Percentiles rank a stretch among this genome's conserved stretches.
These are phyloP conservation scores for Cutaneotrichosporon sp. DNA, from an alignment of 1,284 basidiomycete species.

Conservation along the genomic window DNA sequence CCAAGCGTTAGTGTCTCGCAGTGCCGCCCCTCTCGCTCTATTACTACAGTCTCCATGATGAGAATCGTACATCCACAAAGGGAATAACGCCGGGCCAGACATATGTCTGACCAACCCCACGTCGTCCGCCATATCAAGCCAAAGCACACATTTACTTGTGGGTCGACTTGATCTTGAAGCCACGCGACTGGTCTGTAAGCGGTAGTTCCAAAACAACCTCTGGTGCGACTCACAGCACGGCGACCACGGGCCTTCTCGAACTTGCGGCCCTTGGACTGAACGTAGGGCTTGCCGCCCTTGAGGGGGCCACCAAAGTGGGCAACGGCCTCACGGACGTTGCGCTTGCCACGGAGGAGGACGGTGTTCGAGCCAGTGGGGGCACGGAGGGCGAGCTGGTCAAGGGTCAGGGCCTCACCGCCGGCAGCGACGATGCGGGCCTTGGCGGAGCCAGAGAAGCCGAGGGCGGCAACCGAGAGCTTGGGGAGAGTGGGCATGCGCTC, in stretches of 20 bases:
- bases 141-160: conserved; percentile 40
- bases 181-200: too few relatives aligned
- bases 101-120: too few relatives aligned
- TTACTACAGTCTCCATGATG: conserved; percentile 1
- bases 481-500: conserved; percentile 81
- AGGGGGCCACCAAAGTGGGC: conserved; percentile 79
- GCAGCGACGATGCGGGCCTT: conserved; percentile 92
- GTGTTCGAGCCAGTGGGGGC: conserved; percentile 95
- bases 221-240: too few relatives aligned
- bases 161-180: conserved; percentile 50
- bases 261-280: conserved; percentile 92
- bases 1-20: too few relatives aligned
- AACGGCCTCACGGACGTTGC: conserved; percentile 87
- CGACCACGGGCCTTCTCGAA: conserved; percentile 72
- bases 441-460: conserved; percentile 89
- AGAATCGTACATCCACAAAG: conserved; percentile 2
- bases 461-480: conserved; percentile 89
- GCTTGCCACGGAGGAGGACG: conserved; percentile 65
- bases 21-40: too few relatives aligned
- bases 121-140: background rate
- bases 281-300: conserved; percentile 53
- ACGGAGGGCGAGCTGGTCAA: conserved; percentile 93
- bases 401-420: conserved; percentile 89
- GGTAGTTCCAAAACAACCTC: too few relatives aligned
- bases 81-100: too few relatives aligned